phyloP scores from a whole-genome alignment of 2,329 filamentous ascomycete genomes.

The Juglanconis oblonga region DNA sequence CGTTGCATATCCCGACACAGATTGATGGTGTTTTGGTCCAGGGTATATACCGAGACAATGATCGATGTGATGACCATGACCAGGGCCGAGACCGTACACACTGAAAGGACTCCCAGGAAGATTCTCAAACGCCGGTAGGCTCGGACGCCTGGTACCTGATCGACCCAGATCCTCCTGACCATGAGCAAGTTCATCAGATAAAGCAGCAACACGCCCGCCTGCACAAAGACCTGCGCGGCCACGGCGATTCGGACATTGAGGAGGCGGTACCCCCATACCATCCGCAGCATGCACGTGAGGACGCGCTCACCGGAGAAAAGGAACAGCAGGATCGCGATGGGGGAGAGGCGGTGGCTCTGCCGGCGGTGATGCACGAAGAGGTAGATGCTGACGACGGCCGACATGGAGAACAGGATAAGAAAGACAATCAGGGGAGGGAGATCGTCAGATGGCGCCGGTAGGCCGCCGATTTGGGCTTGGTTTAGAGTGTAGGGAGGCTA shows the following conservation, averaged over 20 bases:
- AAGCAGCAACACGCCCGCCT: conserved; percentile 55
- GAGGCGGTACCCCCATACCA: conserved; percentile 48
- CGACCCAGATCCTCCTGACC: conserved; percentile 71
- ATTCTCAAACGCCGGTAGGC: conserved; percentile 56
- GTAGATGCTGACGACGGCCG: conserved; percentile 54
- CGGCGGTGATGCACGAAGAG: conserved; percentile 51
- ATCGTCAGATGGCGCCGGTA: conserved; percentile 36
- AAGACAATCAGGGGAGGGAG: conserved; percentile 63
- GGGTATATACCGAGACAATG: conserved; percentile 61
- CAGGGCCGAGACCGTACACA: conserved; percentile 58
- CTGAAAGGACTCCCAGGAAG: conserved; percentile 56
- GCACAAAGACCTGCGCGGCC: conserved; percentile 66
- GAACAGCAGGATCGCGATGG: no score
- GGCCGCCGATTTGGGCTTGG: no score
- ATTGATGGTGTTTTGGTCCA: conserved; percentile 44
- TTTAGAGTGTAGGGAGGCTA: no score
- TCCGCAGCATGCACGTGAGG: no score
- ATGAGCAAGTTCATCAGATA: conserved; percentile 67
- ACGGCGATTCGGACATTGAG: conserved; percentile 42
- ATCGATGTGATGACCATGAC: conserved; percentile 65
- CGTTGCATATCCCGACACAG: conserved; percentile 61
- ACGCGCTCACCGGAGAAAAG: no score
- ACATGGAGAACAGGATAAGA: conserved; percentile 52
- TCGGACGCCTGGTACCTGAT: conserved; percentile 65
- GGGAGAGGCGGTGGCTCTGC: conserved; percentile 23